Evolutionary conservation across 306 rosid genomes (phyloP), one percentile per base, ranked within the genome.

Genomic region (Sechiopsis laciniata): DNA sequence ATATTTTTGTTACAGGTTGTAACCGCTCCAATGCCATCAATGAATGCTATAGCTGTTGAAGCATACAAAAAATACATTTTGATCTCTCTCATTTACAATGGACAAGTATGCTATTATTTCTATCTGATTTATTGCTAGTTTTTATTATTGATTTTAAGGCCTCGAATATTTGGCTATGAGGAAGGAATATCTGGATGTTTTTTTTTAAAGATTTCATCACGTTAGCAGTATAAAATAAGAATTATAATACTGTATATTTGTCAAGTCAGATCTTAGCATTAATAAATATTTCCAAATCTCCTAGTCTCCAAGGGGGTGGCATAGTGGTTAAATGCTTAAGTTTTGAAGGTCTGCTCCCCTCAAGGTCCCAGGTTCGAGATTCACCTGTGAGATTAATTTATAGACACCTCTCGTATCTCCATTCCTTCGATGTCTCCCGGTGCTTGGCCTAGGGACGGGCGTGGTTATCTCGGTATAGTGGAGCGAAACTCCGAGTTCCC

Each of bases 1-100:
- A 61, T 58, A 74, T 78, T 66, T 59, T 78, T 81, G 10, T 79
- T 66, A 20, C 83, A 95, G 99, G 99, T 87, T 80, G 97, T 95
- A 78, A 89, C 96, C 74, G 95, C 97, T 73, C 99, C 99, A 15
- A 89, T 95, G 96, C 71, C 90, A 50, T 26, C 78, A 57, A 26
- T 85, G 62, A 95, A 83, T 77, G 96, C 97, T 68, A 88, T 95
- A 82, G 87, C 92, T 68, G 89, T 89, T 74, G 99, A 95, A 87
- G 97, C 99, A 54, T 89, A 95, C 87, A 95, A 89, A 78, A 90
- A 95, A 72, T 89, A 85, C 80, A 75, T 95, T 79, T 78, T 95
- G 85, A 90, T 89, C 80, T 85, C 92, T 67, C 97, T 95, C 74
- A 91, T 91, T 86, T 94, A 81, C 70, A 80, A 89, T 72, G 97